Conservation (phyloP, 495 filamentous ascomycete species). For the Aspergillus sclerotiicarbonarius region DNA sequence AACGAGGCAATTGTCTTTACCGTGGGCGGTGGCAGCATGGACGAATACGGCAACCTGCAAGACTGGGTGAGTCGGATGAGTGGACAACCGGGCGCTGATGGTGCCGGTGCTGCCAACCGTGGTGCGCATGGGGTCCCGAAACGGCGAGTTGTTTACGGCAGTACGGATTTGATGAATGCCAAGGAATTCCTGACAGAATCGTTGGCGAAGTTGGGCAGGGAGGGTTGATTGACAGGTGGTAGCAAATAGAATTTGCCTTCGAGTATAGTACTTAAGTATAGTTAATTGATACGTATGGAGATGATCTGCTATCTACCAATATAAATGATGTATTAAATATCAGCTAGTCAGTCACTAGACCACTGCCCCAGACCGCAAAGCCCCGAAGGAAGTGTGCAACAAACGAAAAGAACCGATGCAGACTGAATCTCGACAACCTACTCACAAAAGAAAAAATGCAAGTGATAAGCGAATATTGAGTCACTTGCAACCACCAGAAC, state of each 20-base stretch:
- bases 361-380: no score
- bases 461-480: no score
- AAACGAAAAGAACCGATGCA: no score
- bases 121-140: constrained; percentile 35
- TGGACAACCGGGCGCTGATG: constrained; percentile 48
- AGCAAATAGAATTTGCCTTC: constrained; percentile 5
- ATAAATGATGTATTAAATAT: no score
- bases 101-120: constrained; percentile 42
- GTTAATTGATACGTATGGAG: constrained; percentile 10
- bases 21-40: constrained; percentile 96
- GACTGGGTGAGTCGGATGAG: constrained; percentile 86
- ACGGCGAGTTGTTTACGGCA: constrained; percentile 89
- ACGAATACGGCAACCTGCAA: constrained; percentile 96
- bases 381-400: no score
- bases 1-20: constrained; percentile 96
- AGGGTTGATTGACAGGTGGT: constrained; percentile 41
- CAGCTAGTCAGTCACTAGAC: no score
- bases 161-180: constrained; percentile 90
- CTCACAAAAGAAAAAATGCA: no score
- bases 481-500: no score
- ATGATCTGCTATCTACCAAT: no score
- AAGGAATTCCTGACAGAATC: constrained; percentile 81
- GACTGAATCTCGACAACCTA: no score
- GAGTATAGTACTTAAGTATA: constrained; percentile 7
- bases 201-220: constrained; percentile 72